Base-by-base conservation (phyloP, 306 rosid species). In the Luffa acutangula region DNA sequence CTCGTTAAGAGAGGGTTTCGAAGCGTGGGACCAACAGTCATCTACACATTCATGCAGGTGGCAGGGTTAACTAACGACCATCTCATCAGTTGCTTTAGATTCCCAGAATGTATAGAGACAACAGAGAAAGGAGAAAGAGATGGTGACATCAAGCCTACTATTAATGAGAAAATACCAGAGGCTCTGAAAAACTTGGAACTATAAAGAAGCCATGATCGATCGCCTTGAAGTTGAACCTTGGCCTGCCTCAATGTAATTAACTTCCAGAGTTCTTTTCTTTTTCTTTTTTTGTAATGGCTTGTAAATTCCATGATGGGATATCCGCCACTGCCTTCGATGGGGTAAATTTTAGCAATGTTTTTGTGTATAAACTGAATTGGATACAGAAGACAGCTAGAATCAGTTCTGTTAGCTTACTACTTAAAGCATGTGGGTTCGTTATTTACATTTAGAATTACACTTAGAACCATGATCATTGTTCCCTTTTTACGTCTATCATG, bases 1-100 rank as follows among this genome's bases (percentile, higher is more conserved):
- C 89, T 90, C 10, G 88, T 87, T 3, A 86, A 80, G 85, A 90
- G 95, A 78, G 95, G 91, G 31, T 90, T 92, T 88, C 84, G 97
- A 65, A 89, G 89, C 37, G 93, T 90, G 12, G 95, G 91, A 7
- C 95, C 93, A 2, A 92, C 95, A 1, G 90, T 92, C 54, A 83
- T 88, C 65, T 89, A 89, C 54, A 86, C 89, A 20, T 90, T 90
- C 82, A 89, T 89, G 92, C 95, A 89, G 84, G 97, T 90, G 58
- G 93, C 93, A 60, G 95, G 95, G 34, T 85, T 92, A 81, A 90
- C 88, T 25, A 90, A 90, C 77, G 95, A 89, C 81, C 93, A 90
- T 83, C 93, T 92, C 75, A 69, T 86, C 43, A 78, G 85, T 84
- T 92, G 95, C 90, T 90, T 92, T 88, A 87, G 95, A 85, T 90